A percentile compares a stretch with the other conserved stretches of the same genome.
Evolutionary conservation across 1,284 basidiomycete species (phyloP).

Genomic region (Cutaneotrichosporon cavernicola): DNA sequence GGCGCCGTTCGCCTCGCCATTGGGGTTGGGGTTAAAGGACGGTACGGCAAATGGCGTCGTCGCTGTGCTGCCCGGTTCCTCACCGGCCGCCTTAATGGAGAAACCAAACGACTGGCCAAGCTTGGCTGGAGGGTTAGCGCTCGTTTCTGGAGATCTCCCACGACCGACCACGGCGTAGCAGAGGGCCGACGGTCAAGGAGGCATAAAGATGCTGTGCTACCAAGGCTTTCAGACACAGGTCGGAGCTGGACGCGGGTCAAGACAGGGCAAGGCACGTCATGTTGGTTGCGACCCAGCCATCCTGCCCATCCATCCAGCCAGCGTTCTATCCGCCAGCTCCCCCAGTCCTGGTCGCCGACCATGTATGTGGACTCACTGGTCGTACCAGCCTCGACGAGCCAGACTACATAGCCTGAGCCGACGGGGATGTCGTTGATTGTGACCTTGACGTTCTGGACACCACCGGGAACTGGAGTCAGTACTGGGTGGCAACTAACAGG

Average conservation of each 20-base stretch:
- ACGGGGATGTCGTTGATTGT: constrained; percentile 13
- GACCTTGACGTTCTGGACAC: constrained; percentile 11
- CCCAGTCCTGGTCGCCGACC: not conserved
- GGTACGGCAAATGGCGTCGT: not conserved
- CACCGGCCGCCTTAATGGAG: constrained; percentile 21
- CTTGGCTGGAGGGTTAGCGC: constrained; percentile 72
- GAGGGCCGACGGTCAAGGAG: not conserved
- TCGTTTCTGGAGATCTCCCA: constrained; percentile 64
- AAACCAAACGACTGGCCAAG: constrained; percentile 58
- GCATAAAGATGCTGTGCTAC: not conserved
- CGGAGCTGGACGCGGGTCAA: too few relatives aligned
- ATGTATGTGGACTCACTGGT: constrained; percentile 12
- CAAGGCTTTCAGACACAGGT: not conserved
- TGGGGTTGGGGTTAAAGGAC: constrained; percentile 6
- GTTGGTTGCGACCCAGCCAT: not conserved
- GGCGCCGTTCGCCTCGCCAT: constrained; percentile 5
- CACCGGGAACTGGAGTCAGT: constrained; percentile 15
- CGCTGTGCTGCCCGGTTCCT: constrained; percentile 2
- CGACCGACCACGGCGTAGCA: not conserved
- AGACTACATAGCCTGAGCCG: constrained; percentile 18
- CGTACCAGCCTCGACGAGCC: constrained; percentile 13
- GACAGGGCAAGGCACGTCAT: not conserved
- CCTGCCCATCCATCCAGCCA: not conserved
- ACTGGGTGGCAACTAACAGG: not conserved
- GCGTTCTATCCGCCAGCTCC: not conserved